Evolutionary conservation across 2,329 filamentous ascomycete genomes (phyloP).

Genomic region (Claviceps monticola): DNA sequence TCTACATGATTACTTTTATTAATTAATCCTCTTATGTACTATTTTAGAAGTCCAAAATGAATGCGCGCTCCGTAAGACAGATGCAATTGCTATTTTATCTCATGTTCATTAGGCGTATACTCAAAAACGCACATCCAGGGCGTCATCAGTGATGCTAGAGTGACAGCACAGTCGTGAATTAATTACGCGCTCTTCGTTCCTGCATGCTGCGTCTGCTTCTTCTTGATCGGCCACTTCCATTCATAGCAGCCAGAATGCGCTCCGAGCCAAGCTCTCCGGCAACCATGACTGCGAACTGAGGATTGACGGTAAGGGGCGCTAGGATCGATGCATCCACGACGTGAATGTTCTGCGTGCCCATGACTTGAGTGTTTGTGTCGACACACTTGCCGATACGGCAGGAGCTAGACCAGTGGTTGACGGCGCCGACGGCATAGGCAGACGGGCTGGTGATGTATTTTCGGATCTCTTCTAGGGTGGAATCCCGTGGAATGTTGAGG

Average conservation of each 20-base stretch:
- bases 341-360: slow-evolving; percentile 34
- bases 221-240: not conserved
- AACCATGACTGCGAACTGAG: slow-evolving; percentile 40
- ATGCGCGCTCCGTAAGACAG: no score
- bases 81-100: no score
- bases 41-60: no score
- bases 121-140: no score
- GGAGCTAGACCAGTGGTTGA: slow-evolving; percentile 40
- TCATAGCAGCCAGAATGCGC: slow-evolving; percentile 20
- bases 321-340: slow-evolving; percentile 38
- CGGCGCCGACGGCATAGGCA: slow-evolving; percentile 32
- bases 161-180: no score
- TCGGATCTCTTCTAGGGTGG: slow-evolving; percentile 32
- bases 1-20: no score
- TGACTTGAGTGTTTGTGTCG: slow-evolving; percentile 30
- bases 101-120: no score
- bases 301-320: slow-evolving; percentile 37
- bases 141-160: no score
- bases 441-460: slow-evolving; percentile 35
- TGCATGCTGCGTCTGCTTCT: not conserved
- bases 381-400: slow-evolving; percentile 37
- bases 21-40: no score
- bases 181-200: not conserved
- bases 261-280: slow-evolving; percentile 37
- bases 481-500: slow-evolving; percentile 31